Percentiles rank a stretch among this genome's conserved stretches.
phyloP scores from a whole-genome alignment of 192 early-diverging fungal species.

The Chytriomyces confervae region DNA sequence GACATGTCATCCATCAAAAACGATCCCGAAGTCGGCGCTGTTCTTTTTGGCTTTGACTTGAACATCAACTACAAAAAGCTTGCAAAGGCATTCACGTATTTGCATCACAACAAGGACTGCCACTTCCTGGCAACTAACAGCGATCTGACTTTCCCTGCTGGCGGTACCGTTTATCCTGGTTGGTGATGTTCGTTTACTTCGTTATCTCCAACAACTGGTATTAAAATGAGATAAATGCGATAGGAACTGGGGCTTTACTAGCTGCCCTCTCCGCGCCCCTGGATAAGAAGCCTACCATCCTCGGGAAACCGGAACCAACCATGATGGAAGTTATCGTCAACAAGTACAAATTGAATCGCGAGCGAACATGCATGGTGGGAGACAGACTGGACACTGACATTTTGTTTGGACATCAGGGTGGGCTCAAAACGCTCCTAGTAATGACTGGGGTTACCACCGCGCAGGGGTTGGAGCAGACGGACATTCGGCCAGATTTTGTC shows the following conservation, averaged over 20 bases:
- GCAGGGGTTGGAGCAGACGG: slow-evolving; percentile 29
- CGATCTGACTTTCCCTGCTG: slow-evolving; percentile 88
- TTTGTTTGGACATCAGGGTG: slow-evolving; percentile 86
- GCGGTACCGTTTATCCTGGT: slow-evolving; percentile 77
- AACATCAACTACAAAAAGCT: slow-evolving; percentile 93
- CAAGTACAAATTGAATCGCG: slow-evolving; percentile 78
- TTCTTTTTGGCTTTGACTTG: slow-evolving; percentile 91
- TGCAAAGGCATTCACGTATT: slow-evolving; percentile 87
- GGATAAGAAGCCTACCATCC: slow-evolving; percentile 76
- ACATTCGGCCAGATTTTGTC: slow-evolving; percentile 49
- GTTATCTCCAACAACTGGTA: neutral
- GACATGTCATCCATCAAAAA: slow-evolving; percentile 65
- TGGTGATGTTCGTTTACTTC: neutral
- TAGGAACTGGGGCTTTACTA: slow-evolving; percentile 83
- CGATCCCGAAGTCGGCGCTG: slow-evolving; percentile 80
- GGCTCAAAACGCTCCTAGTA: slow-evolving; percentile 86
- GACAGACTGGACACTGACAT: slow-evolving; percentile 97
- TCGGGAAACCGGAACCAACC: slow-evolving; percentile 92
- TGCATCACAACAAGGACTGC: slow-evolving; percentile 70
- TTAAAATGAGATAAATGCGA: neutral
- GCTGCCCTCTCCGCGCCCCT: slow-evolving; percentile 76
- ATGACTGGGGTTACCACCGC: slow-evolving; percentile 75
- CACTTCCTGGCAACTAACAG: slow-evolving; percentile 93
- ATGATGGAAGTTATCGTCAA: slow-evolving; percentile 94
- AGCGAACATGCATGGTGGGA: slow-evolving; percentile 93